phyloP scores from a whole-genome alignment of 768 basidiomycete species.

The Pleurotus platypus region DNA sequence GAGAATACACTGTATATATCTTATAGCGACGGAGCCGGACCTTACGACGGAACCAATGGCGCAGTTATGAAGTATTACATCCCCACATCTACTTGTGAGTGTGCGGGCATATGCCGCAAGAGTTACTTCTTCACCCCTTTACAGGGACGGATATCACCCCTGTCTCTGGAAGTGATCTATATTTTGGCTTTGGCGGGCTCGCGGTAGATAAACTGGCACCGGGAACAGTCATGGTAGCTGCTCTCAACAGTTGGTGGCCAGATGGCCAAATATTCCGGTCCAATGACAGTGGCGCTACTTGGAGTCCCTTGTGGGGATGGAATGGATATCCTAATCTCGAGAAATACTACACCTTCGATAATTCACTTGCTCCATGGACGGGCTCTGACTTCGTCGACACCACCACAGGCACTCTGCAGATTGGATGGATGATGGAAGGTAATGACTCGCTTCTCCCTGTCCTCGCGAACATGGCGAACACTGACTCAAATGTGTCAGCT shows the following conservation, averaged over 20 bases:
- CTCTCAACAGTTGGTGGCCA: slow-evolving; percentile 62
- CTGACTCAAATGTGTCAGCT: slow-evolving; percentile 21
- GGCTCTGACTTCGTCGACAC: slow-evolving; percentile 45
- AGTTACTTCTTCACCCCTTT: not conserved
- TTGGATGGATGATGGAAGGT: slow-evolving; percentile 76
- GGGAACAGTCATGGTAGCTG: slow-evolving; percentile 66
- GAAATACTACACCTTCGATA: slow-evolving; percentile 53
- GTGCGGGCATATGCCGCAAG: not conserved
- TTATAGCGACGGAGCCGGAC: slow-evolving; percentile 60
- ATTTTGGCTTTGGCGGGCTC: slow-evolving; percentile 61
- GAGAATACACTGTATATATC: slow-evolving; percentile 59
- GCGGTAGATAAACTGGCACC: slow-evolving; percentile 57
- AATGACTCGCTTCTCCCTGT: not conserved
- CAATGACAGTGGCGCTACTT: slow-evolving; percentile 52
- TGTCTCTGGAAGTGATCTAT: slow-evolving; percentile 51
- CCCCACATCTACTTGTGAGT: slow-evolving; percentile 39
- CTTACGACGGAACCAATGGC: slow-evolving; percentile 56
- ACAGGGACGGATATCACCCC: slow-evolving; percentile 62
- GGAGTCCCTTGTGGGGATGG: slow-evolving; percentile 61
- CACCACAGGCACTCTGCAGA: slow-evolving; percentile 41
- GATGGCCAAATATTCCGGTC: slow-evolving; percentile 66
- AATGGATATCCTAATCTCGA: slow-evolving; percentile 38
- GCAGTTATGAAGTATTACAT: slow-evolving; percentile 51
- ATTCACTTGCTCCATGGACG: slow-evolving; percentile 57
- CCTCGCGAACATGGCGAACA: not conserved